phyloP scores from a whole-genome alignment of 176 grass and related monocot genomes.

The Areca catechu region DNA sequence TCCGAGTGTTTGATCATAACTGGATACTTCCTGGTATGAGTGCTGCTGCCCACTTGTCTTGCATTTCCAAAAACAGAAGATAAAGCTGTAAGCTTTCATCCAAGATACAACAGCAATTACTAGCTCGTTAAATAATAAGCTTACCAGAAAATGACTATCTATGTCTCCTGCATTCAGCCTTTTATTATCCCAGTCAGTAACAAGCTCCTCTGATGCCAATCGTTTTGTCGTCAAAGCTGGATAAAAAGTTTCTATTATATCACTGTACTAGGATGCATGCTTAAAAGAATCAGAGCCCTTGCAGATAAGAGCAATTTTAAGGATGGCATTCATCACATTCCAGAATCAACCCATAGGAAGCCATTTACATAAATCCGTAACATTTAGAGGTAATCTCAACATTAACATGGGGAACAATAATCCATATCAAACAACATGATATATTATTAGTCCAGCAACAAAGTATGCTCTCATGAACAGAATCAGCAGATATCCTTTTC shows the following conservation, averaged over 20 bases:
- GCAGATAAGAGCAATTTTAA: no score
- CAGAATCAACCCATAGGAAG: no score
- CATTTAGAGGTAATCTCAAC: no score
- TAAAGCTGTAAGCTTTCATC: conserved; percentile 13
- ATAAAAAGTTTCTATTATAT: background rate
- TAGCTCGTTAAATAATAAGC: background rate
- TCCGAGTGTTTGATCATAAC: conserved; percentile 30
- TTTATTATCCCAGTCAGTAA: conserved; percentile 80
- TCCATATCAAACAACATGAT: no score
- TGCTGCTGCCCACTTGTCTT: conserved; percentile 29
- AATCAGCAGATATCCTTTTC: no score
- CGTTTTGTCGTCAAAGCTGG: conserved; percentile 76
- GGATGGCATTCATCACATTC: no score
- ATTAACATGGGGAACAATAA: no score
- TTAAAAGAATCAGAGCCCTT: no score
- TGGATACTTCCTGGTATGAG: conserved; percentile 41
- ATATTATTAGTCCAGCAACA: no score
- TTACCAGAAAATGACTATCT: conserved; percentile 45
- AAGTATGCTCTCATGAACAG: no score
- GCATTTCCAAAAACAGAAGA: conserved; percentile 17
- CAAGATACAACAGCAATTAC: background rate
- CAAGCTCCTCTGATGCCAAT: conserved; percentile 72
- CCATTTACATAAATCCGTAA: no score
- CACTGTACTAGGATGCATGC: no score
- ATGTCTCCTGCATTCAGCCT: conserved; percentile 76